A percentile compares a stretch with the other conserved stretches of the same genome.
Evolutionary conservation across 1,284 basidiomycete genomes (phyloP).

Genomic region (Fomitopsis palustris): DNA sequence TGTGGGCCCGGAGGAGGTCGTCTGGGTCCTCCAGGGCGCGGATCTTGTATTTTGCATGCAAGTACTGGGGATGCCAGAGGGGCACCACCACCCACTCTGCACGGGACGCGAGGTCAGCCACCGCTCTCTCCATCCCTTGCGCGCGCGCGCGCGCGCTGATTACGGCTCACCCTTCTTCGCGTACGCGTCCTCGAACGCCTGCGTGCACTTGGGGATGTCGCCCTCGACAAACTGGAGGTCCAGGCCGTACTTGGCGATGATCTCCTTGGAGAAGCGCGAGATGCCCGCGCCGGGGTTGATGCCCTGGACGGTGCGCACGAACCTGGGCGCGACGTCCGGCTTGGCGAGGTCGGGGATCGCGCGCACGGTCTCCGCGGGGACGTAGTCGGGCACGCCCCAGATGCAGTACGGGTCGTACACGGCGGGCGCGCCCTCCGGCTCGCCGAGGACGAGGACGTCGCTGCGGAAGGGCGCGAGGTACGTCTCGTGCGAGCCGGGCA

Average conservation of each 20-base stretch:
- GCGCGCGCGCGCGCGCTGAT: not conserved
- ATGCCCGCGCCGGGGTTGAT: slow-evolving; percentile 2
- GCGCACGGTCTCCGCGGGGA: not conserved
- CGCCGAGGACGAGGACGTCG: not conserved
- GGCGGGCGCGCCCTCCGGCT: not conserved
- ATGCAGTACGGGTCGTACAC: slow-evolving; percentile 3
- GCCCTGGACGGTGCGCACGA: not conserved
- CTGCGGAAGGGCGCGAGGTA: not conserved
- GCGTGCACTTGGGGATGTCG: not conserved
- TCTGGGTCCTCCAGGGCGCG: slow-evolving; percentile 1
- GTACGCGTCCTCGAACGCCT: not conserved
- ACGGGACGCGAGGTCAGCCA: too few species aligned
- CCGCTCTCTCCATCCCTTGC: too few species aligned
- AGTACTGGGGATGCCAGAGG: not conserved
- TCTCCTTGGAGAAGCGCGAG: slow-evolving; percentile 3
- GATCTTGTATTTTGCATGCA: not conserved
- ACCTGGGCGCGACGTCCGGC: not conserved
- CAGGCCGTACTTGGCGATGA: not conserved
- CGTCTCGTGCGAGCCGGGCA: slow-evolving; percentile 1
- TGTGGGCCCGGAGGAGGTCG: not conserved
- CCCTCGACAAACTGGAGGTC: not conserved
- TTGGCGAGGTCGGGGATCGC: not conserved
- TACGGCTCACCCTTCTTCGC: not conserved
- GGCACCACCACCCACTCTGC: not conserved
- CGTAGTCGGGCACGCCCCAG: not conserved